Evolutionary conservation across 2,329 filamentous ascomycete species (phyloP).

Genomic region (Fusarium sp.): DNA sequence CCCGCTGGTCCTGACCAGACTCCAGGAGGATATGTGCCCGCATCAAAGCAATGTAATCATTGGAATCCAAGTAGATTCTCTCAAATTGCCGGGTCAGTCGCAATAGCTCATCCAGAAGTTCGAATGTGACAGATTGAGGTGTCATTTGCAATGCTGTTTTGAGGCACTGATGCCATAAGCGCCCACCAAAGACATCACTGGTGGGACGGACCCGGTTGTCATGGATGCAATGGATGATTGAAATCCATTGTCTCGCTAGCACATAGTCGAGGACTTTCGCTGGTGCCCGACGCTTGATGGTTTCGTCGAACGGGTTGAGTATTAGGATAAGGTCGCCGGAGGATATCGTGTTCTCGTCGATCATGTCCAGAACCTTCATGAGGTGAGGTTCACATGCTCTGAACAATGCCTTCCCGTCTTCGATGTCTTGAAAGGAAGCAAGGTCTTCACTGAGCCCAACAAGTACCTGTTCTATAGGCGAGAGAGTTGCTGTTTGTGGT

Average conservation of each 20-base stretch:
- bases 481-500: neutral
- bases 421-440: neutral
- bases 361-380: constrained; percentile 12
- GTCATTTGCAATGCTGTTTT: constrained; percentile 20
- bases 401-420: constrained; percentile 6
- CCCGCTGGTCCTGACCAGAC: neutral
- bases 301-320: constrained; percentile 35
- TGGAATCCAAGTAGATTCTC: constrained; percentile 2
- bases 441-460: constrained; percentile 7
- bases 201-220: neutral
- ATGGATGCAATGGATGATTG: constrained; percentile 26
- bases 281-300: constrained; percentile 1
- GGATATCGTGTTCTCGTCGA: constrained; percentile 21
- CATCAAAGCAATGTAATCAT: constrained; percentile 18
- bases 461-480: neutral
- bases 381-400: constrained; percentile 19
- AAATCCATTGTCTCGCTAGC: constrained; percentile 15
- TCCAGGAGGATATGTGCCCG: constrained; percentile 15
- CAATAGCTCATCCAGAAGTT: constrained; percentile 22
- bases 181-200: constrained; percentile 16
- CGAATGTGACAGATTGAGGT: constrained; percentile 24
- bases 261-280: constrained; percentile 16
- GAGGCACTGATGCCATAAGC: constrained; percentile 29
- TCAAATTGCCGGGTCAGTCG: constrained; percentile 10
- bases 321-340: constrained; percentile 30